Conservation (phyloP, 352 stramenopile species). For the Phytophthora colocasiae region DNA sequence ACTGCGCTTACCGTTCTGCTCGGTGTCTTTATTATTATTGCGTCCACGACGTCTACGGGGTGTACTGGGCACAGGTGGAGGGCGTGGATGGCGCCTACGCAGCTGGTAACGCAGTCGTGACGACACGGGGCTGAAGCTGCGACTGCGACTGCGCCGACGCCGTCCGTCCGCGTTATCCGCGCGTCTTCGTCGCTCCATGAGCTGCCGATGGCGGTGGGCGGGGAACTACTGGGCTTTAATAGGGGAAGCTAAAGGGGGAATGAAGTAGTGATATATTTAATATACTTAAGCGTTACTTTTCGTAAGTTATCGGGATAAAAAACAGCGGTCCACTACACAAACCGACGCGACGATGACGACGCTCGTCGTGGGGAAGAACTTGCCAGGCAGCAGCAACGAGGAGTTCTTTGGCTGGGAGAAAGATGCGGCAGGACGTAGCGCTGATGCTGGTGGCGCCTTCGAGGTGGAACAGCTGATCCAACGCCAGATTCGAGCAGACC, state of each 20-base stretch:
- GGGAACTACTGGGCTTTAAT: conserved; percentile 13
- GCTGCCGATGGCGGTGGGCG: not conserved
- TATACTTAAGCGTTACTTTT: conserved; percentile 1
- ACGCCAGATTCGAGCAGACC: conserved; percentile 65
- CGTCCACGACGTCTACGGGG: conserved; percentile 26
- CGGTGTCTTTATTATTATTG: conserved; percentile 10
- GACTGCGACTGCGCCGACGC: conserved; percentile 35
- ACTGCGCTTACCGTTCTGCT: conserved; percentile 21
- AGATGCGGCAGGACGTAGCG: conserved; percentile 16
- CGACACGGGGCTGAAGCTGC: conserved; percentile 46
- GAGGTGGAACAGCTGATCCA: conserved; percentile 85
- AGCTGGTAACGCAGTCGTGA: conserved; percentile 45
- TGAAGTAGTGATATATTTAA: conserved; percentile 6
- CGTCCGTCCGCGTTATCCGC: conserved; percentile 15
- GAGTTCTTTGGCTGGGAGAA: conserved; percentile 86
- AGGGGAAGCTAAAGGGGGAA: conserved; percentile 22
- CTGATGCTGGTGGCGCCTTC: conserved; percentile 61
- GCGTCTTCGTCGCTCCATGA: conserved; percentile 42
- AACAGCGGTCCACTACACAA: conserved; percentile 8
- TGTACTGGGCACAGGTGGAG: conserved; percentile 23
- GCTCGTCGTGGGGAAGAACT: conserved; percentile 73
- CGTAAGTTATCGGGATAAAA: not conserved
- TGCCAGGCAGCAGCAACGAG: conserved; percentile 73
- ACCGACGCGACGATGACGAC: conserved; percentile 42
- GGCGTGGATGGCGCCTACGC: conserved; percentile 21